A percentile compares a stretch with the other conserved stretches of the same genome.
Evolutionary conservation across 2,329 filamentous ascomycete genomes (phyloP).

Genomic region (Lachnellula hyalina): DNA sequence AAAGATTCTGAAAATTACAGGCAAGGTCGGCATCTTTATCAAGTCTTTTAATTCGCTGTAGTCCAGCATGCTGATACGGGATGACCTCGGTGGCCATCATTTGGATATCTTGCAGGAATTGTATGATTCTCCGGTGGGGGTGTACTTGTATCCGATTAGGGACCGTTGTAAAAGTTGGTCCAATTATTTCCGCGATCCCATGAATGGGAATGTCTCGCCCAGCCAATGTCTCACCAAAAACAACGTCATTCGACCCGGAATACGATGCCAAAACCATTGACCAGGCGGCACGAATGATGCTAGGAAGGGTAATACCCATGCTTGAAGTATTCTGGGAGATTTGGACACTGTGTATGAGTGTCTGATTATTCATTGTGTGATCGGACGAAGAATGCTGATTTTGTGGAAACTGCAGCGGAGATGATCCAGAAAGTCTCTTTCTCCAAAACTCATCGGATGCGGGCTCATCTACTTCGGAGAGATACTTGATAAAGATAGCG

Average conservation of each 20-base stretch:
- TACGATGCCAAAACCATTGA: constrained; percentile 36
- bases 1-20: constrained; percentile 19
- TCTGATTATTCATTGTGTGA: constrained; percentile 33
- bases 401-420: constrained; percentile 43
- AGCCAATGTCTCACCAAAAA: constrained; percentile 40
- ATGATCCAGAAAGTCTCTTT: constrained; percentile 37
- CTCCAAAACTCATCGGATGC: constrained; percentile 43
- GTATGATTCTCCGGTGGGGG: constrained; percentile 3
- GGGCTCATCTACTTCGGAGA: constrained; percentile 36
- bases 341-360: constrained; percentile 1
- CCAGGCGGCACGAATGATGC: constrained; percentile 33
- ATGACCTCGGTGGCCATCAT: constrained; percentile 29
- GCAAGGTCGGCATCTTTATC: constrained; percentile 9
- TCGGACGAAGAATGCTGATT: constrained; percentile 41
- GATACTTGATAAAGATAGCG: constrained; percentile 42
- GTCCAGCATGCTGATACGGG: constrained; percentile 43
- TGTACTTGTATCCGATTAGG: constrained; percentile 36
- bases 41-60: constrained; percentile 19
- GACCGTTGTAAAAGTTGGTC: constrained; percentile 38
- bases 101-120: constrained; percentile 1
- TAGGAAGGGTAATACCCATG: constrained; percentile 14
- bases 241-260: constrained; percentile 35
- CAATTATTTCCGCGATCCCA: constrained; percentile 38
- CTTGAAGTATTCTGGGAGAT: constrained; percentile 2
- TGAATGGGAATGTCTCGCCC: constrained; percentile 36